phyloP scores from a whole-genome alignment of 495 filamentous ascomycete genomes.

The Saxophila tyrrhenica region DNA sequence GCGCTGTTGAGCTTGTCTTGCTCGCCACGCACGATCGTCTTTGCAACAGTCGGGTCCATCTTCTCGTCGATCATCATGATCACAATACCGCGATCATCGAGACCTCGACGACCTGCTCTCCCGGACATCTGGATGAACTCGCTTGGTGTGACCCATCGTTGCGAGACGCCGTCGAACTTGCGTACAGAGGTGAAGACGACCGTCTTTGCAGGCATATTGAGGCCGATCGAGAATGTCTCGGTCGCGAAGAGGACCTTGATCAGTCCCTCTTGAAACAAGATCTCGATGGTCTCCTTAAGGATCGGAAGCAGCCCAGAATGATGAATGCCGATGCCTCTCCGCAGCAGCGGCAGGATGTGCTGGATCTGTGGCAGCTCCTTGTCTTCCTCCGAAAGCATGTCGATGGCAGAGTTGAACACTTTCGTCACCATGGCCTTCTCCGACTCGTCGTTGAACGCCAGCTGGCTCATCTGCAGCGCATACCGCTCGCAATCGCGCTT shows the following conservation, averaged over 20 bases:
- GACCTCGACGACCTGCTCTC: constrained; percentile 86
- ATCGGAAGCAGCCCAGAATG: constrained; percentile 93
- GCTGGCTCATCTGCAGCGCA: constrained; percentile 68
- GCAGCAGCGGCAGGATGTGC: constrained; percentile 79
- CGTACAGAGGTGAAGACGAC: constrained; percentile 94
- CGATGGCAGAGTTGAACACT: constrained; percentile 84
- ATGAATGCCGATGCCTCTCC: constrained; percentile 91
- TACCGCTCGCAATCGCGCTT: constrained; percentile 87
- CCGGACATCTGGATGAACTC: constrained; percentile 99
- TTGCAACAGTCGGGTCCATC: constrained; percentile 88
- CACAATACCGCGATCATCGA: constrained; percentile 96
- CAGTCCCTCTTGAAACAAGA: constrained; percentile 93
- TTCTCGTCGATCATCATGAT: constrained; percentile 98
- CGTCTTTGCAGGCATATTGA: constrained; percentile 99
- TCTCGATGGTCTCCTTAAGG: constrained; percentile 96
- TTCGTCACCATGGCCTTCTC: constrained; percentile 92
- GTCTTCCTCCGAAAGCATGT: constrained; percentile 83
- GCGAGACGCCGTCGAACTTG: constrained; percentile 80
- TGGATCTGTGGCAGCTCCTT: constrained; percentile 74
- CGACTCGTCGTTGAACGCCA: constrained; percentile 95
- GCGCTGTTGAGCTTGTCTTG: constrained; percentile 95
- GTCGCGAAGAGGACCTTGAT: constrained; percentile 98
- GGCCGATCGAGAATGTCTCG: constrained; percentile 94
- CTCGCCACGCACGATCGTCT: constrained; percentile 87
- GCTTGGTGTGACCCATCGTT: constrained; percentile 80